phyloP scores from a whole-genome alignment of 2,329 filamentous ascomycete species.

The Cladosporium oxysporum region DNA sequence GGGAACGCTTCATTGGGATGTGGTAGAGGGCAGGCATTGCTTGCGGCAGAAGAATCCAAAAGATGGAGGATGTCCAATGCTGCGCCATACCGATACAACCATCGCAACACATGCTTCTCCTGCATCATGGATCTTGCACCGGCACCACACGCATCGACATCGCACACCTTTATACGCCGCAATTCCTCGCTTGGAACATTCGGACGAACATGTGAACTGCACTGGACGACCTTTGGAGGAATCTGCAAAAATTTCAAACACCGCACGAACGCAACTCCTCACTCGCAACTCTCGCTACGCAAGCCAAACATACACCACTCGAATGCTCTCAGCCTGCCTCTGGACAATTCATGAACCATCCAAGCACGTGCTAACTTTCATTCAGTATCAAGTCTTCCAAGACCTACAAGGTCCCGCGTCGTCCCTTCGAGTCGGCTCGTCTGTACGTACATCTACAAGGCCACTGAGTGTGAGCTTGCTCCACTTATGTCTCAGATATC shows the following conservation, averaged over 20 bases:
- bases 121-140: not conserved
- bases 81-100: not conserved
- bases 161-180: not conserved
- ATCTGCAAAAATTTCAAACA: not conserved
- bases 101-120: not conserved
- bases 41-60: not conserved
- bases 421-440: slow-evolving; percentile 99
- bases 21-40: not conserved
- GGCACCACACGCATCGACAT: not conserved
- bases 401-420: slow-evolving; percentile 98
- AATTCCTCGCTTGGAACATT: not conserved
- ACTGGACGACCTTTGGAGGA: not conserved
- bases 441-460: slow-evolving; percentile 82
- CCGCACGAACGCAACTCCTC: not conserved
- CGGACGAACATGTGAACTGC: not conserved
- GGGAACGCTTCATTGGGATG: not conserved
- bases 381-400: slow-evolving; percentile 79
- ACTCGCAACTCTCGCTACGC: not conserved
- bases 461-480: slow-evolving; percentile 99
- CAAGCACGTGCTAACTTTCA: not conserved
- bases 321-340: slow-evolving; percentile 10
- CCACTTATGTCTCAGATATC: slow-evolving; percentile 89
- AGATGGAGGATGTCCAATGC: not conserved
- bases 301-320: slow-evolving; percentile 3
- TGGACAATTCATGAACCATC: not conserved